Evolutionary conservation across 331 rosid genomes (phyloP).

Genomic region (Ulmus americana): DNA sequence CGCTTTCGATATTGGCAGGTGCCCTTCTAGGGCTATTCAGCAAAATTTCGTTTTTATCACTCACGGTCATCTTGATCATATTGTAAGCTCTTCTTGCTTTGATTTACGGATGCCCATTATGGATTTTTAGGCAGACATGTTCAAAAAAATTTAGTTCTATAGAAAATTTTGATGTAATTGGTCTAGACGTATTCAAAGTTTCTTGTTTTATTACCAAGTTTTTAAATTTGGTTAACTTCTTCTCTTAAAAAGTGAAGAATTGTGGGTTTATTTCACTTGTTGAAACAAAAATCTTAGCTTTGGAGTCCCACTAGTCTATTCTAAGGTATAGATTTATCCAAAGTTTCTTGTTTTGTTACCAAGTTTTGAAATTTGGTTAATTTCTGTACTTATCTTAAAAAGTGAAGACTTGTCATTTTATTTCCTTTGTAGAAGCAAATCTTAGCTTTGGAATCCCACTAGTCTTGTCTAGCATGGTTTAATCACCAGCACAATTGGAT

Average conservation of each 20-base stretch:
- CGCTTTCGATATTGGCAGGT: slow-evolving; percentile 81
- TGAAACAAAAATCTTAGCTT: background rate
- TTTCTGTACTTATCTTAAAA: background rate
- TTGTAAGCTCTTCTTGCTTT: slow-evolving; percentile 47
- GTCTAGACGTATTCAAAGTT: too few species aligned
- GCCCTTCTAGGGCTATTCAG: slow-evolving; percentile 78
- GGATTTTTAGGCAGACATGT: background rate
- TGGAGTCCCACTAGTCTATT: too few species aligned
- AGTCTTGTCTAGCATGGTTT: background rate
- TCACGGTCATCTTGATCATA: slow-evolving; percentile 97
- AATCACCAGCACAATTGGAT: background rate
- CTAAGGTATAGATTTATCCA: too few species aligned
- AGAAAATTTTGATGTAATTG: too few species aligned
- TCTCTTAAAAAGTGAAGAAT: background rate
- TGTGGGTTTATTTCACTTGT: background rate
- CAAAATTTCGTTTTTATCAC: slow-evolving; percentile 78
- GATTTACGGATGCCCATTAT: background rate
- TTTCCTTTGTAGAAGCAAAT: background rate
- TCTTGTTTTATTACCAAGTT: too few species aligned
- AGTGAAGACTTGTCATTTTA: background rate
- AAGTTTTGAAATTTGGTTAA: background rate
- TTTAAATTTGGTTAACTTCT: too few species aligned
- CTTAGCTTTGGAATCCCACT: background rate
- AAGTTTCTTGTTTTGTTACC: slow-evolving; percentile 3
- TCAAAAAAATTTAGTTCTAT: too few species aligned